Evolutionary conservation across 2,329 filamentous ascomycete species (phyloP), one percentile per base, ranked within the genome.

Genomic region (Xylariaceae sp.): DNA sequence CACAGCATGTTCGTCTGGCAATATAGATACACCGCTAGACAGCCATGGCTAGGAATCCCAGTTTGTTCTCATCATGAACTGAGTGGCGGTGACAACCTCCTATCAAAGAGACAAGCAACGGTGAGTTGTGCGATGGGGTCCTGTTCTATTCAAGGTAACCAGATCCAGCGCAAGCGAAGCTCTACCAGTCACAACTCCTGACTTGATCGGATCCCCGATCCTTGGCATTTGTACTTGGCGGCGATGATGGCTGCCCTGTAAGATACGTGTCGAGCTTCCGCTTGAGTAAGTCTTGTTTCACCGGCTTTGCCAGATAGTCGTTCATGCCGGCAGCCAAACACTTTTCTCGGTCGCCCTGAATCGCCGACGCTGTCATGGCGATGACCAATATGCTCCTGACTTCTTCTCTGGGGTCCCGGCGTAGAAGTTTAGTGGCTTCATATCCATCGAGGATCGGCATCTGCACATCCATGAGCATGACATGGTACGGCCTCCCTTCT

Each of bases 301-400:
- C 93, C 1, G 93, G 93, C 72, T 97, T 97, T 13, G 93, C 92
- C 1, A 97, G 83, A 69, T 97, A 97, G 70, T 97, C 94, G 73
- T 97, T 96, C 93, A 97, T 97, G 50, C 93, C 93, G 1, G 91
- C 90, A 53, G 92, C 90, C n/a, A 97, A 78, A 67, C 93, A 97
- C 75, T 96, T 97, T 72, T 97, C 93, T 52, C 92, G 82, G 71
- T 97, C 93, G 15, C 93, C 93, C 71, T 94, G 89, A 62, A 97
- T 97, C 2, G 93, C 93, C 30, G 88, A 92, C 1, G 93, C 93
- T 0, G 93, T 97, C 93, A 97, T 97, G 57, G 93, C 93, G 67
- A 97, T 97, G 53, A 97, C 89, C n/a, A 97, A 79, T 1, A 95
- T 85, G 64, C 90, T 87, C 55, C 90, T 82, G 9, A 97, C 90